Base-by-base conservation (phyloP, 345 rosid genomes). In the Capsella bursapastoris region DNA sequence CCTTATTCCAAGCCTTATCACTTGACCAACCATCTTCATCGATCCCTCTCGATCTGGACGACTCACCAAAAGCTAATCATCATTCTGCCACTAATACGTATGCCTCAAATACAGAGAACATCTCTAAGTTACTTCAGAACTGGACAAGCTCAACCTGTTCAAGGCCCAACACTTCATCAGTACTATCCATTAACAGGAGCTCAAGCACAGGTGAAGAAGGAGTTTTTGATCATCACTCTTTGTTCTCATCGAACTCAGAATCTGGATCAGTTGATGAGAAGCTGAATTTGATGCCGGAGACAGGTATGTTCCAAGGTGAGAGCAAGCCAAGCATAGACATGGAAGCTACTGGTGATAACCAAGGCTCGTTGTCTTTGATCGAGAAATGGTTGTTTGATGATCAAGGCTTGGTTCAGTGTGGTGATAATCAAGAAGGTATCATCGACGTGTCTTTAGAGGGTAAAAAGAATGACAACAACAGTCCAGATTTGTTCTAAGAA, bases 381-480 rank as follows among this genome's bases (percentile, higher is more conserved):
- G 92, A 89, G 85, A 83, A 87, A 70, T 89, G 96, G 96, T 82
- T 87, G 31, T 79, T 84, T 72, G 96, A 89, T 53, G 96, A 89
- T 45, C 83, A 66, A 67, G 79, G 76, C 5, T 57, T 66, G 40
- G 64, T 64, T 68, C 86, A 82, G 48, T 82, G 64, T 79, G 81
- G 66, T 29, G 83, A 78, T 50, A 49, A 29, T 70, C 75, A 64
- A 47, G 65, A 76, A 35, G 84, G 82, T 68, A 78, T 83, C 41
- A 74, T 82, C 32, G 75, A 68, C 65, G 60, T 83, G 76, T 68
- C 90, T 32, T 66, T 84, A 50, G 78, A 73, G 35, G 87, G 83
- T 72, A 41, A 50, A 27, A 49, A 57, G 50, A 58, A 51, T 71
- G 37, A 59, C 52, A 27, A 72, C 57, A 28, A 47, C 41, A 14